phyloP scores from a whole-genome alignment of 164 flowering plant genomes.

The Piper betle region DNA sequence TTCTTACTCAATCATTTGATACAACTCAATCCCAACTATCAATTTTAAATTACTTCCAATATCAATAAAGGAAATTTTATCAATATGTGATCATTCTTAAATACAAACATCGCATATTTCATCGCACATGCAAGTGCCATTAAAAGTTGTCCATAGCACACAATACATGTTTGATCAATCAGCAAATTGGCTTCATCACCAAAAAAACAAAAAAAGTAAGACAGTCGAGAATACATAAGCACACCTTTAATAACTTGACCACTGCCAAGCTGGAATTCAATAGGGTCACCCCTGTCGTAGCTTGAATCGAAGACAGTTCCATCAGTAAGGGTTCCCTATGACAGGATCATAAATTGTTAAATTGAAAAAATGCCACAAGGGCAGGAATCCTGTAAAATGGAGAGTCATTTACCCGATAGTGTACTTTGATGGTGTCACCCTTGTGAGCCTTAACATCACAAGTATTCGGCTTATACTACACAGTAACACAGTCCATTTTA shows the following conservation, averaged over 20 bases:
- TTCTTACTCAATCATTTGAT: too few species aligned
- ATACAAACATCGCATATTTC: too few species aligned
- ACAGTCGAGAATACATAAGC: conserved; percentile 1
- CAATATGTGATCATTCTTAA: too few species aligned
- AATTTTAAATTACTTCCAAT: too few species aligned
- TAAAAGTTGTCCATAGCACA: background rate
- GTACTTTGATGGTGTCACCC: conserved; percentile 85
- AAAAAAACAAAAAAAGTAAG: background rate
- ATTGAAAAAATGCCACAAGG: background rate
- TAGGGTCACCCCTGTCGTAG: conserved; percentile 91
- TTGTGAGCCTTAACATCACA: conserved; percentile 91
- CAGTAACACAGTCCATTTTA: background rate
- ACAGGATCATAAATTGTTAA: background rate
- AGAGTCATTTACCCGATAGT: conserved; percentile 55
- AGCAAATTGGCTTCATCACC: background rate
- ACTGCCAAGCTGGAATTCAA: conserved; percentile 86
- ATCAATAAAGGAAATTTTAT: too few species aligned
- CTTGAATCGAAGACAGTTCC: conserved; percentile 99
- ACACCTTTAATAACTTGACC: conserved; percentile 98
- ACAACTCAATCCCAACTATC: too few species aligned
- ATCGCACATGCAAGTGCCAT: too few species aligned
- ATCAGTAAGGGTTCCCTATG: conserved; percentile 92
- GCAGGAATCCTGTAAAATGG: background rate
- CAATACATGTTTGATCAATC: background rate
- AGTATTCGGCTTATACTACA: conserved; percentile 62